A percentile compares a stretch with the other conserved stretches of the same genome.
Conservation (phyloP, 176 grass and related monocot species). For the Musa troglodytarum region DNA sequence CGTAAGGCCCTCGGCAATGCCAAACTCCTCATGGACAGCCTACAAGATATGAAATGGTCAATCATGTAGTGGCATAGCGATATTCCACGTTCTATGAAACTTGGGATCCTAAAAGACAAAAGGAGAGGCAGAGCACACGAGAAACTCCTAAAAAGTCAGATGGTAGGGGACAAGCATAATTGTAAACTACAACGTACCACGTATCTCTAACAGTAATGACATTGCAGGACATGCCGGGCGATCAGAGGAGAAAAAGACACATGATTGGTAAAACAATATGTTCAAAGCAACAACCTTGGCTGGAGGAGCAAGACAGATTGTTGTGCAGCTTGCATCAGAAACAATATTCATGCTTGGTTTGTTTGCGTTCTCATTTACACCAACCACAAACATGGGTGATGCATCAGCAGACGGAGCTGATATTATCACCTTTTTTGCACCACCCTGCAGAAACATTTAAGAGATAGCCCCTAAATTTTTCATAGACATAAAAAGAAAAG, state of each 20-base stretch:
- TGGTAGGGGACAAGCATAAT: no score
- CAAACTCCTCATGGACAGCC: conserved; percentile 96
- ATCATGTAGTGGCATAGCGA: not conserved
- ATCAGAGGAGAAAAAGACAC: no score
- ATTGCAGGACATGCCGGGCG: no score
- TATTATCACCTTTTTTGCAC: conserved; percentile 93
- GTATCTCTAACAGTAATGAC: no score
- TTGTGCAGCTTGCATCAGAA: conserved; percentile 91
- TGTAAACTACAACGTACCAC: no score
- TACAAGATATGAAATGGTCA: conserved; percentile 25
- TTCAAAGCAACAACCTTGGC: conserved; percentile 43
- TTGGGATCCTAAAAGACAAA: no score
- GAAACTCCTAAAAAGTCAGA: no score
- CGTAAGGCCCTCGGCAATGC: conserved; percentile 87
- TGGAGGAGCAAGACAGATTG: conserved; percentile 93
- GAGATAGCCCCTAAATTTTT: no score
- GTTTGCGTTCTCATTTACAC: conserved; percentile 76
- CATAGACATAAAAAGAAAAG: no score
- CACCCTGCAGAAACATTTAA: conserved; percentile 40
- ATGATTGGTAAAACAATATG: no score
- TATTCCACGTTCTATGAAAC: no score
- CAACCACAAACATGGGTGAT: conserved; percentile 81
- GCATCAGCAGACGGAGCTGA: conserved; percentile 89
- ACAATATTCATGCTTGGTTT: conserved; percentile 81
- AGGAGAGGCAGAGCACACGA: no score